These are phyloP conservation scores for Effrenium voratum DNA, from an alignment of 73 alveolate genomes.

Conservation along the genomic window DNA sequence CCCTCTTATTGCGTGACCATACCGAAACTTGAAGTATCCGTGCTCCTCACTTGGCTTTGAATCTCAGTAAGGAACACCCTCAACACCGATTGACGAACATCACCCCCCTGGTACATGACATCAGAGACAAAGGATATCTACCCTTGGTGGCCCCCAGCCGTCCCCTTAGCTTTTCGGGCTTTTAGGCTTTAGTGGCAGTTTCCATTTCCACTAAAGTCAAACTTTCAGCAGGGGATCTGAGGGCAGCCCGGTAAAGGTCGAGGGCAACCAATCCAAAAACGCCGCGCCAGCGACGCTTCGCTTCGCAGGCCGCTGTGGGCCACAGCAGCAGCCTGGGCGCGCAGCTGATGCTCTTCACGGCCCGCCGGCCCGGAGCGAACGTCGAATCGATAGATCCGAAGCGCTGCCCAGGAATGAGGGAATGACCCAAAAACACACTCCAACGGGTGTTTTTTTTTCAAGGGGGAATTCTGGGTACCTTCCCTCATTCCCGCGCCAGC, in stretches of 20 bases:
- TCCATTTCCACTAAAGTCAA: too few species aligned
- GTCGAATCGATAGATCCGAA: too few species aligned
- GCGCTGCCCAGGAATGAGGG: not conserved
- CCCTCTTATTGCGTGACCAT: too few species aligned
- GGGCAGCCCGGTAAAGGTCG: too few species aligned
- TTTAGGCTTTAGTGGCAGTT: not conserved
- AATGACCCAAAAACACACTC: not conserved
- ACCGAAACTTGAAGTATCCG: too few species aligned
- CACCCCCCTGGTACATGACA: too few species aligned
- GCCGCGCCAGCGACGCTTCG: not conserved
- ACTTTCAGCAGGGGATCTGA: too few species aligned
- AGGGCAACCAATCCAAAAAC: not conserved
- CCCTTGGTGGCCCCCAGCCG: not conserved
- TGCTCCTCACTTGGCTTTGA: too few species aligned
- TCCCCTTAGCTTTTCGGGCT: not conserved
- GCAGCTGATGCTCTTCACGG: constrained; percentile 59
- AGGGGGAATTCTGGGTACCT: not conserved
- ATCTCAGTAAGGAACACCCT: too few species aligned
- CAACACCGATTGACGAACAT: too few species aligned
- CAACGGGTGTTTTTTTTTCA: too few species aligned
- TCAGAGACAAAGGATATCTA: not conserved
- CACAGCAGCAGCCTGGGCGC: constrained; percentile 82
- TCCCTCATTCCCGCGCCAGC: not conserved
- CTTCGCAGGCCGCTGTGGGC: constrained; percentile 59
- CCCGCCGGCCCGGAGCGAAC: too few species aligned